Conservation (phyloP, 2,329 filamentous ascomycete genomes). For the Fusarium anguioides region DNA sequence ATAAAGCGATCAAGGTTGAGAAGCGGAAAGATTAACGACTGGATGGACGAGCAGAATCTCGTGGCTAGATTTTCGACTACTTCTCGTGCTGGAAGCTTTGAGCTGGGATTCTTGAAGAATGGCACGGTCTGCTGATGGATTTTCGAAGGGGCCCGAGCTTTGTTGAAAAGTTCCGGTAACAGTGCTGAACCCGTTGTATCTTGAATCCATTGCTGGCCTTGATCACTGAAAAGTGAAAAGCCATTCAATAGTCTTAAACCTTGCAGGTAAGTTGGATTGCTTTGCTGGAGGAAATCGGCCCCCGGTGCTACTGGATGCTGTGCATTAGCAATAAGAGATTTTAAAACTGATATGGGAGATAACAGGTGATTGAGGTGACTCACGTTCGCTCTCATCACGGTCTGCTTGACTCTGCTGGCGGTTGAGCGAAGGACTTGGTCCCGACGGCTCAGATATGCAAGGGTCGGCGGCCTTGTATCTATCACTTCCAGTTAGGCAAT, state of each 20-base stretch:
- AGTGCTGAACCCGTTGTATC: background rate
- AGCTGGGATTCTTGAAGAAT: too few species aligned
- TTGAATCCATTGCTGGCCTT: background rate
- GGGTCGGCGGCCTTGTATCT: background rate
- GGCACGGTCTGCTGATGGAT: too few species aligned
- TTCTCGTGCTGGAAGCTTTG: background rate
- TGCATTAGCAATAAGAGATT: too few species aligned
- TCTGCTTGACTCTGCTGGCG: background rate
- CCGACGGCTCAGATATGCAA: fast-evolving
- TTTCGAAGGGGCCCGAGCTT: background rate
- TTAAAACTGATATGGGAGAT: too few species aligned
- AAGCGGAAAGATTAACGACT: background rate
- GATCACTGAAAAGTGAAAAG: background rate
- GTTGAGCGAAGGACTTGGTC: fast-evolving
- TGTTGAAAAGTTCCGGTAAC: background rate
- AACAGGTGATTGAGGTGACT: too few species aligned
- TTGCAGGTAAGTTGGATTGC: background rate
- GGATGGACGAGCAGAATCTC: background rate
- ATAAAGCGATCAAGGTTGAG: background rate
- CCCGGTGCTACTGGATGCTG: fast-evolving
- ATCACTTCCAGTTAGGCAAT: background rate
- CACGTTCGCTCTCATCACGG: too few species aligned
- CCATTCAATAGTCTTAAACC: background rate
- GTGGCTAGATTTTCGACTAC: background rate
- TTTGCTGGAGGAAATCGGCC: background rate